Evolutionary conservation across 441 rosid genomes (phyloP).

Genomic region (Arabidopsis lyrata): DNA sequence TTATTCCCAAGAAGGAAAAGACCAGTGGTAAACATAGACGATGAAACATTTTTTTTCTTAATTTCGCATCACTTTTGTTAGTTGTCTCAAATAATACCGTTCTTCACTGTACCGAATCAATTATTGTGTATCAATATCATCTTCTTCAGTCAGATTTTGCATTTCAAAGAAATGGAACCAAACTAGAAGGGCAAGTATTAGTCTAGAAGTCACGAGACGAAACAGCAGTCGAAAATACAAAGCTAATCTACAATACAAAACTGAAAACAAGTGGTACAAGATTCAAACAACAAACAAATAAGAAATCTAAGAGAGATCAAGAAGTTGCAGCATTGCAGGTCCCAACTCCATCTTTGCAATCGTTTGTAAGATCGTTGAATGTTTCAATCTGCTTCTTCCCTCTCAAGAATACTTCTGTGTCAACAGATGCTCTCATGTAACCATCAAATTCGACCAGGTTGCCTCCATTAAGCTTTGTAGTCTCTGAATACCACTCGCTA

Average conservation of each 20-base stretch:
- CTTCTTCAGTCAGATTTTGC: constrained; percentile 24
- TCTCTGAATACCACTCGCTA: constrained; percentile 92
- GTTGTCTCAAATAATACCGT: constrained; percentile 9
- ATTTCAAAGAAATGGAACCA: constrained; percentile 12
- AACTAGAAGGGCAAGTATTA: background rate
- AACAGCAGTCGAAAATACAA: constrained; percentile 21
- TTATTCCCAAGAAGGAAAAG: constrained; percentile 74
- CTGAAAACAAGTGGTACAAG: constrained; percentile 44
- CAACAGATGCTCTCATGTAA: constrained; percentile 87
- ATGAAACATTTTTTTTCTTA: background rate
- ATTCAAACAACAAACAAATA: constrained; percentile 29
- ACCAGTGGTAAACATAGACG: constrained; percentile 52
- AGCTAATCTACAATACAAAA: constrained; percentile 42
- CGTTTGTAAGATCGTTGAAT: constrained; percentile 83
- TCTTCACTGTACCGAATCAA: background rate
- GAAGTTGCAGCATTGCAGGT: constrained; percentile 79
- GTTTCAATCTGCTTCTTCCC: constrained; percentile 96
- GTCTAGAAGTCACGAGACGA: constrained; percentile 26
- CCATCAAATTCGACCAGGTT: constrained; percentile 90
- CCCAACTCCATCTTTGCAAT: constrained; percentile 86
- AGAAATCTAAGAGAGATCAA: constrained; percentile 42
- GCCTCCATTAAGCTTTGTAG: constrained; percentile 80
- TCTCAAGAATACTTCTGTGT: constrained; percentile 90
- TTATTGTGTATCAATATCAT: constrained; percentile 31
- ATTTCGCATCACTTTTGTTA: constrained; percentile 10